These are phyloP conservation scores for Pharnaceum exiguum DNA, from an alignment of 148 eudicot species.

Conservation along the genomic window DNA sequence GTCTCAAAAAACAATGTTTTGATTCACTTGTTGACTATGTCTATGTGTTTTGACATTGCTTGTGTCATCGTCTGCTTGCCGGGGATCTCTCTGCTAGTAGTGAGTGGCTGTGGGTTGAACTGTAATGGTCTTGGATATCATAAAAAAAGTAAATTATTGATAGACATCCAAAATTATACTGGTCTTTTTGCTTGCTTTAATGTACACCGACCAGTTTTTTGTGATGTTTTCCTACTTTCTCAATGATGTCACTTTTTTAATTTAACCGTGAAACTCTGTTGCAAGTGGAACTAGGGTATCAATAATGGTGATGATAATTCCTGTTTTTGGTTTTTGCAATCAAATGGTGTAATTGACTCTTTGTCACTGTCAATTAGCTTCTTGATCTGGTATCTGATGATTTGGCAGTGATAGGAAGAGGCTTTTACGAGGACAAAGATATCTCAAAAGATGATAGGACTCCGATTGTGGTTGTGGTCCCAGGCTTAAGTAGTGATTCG, in stretches of 20 bases:
- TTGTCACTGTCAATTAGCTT: background rate
- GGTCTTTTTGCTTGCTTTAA: too few species aligned
- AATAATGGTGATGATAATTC: too few species aligned
- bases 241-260: too few species aligned
- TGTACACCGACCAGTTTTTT: too few species aligned
- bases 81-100: too few species aligned
- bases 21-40: constrained; percentile 4
- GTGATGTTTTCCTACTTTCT: too few species aligned
- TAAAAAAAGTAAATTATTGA: too few species aligned
- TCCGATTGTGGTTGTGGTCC: constrained; percentile 76
- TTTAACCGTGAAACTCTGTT: too few species aligned
- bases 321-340: background rate
- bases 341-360: background rate
- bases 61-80: background rate
- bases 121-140: too few species aligned
- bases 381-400: constrained; percentile 3
- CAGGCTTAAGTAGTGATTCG: constrained; percentile 94
- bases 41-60: background rate
- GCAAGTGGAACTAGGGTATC: too few species aligned
- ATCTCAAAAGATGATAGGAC: constrained; percentile 53
- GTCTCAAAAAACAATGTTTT: background rate
- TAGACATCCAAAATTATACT: too few species aligned
- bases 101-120: too few species aligned
- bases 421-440: constrained; percentile 26
- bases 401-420: constrained; percentile 41